A percentile compares a stretch with the other conserved stretches of the same genome.
Evolutionary conservation across 345 rosid genomes (phyloP).

Genomic region (Populus ilicifolia): DNA sequence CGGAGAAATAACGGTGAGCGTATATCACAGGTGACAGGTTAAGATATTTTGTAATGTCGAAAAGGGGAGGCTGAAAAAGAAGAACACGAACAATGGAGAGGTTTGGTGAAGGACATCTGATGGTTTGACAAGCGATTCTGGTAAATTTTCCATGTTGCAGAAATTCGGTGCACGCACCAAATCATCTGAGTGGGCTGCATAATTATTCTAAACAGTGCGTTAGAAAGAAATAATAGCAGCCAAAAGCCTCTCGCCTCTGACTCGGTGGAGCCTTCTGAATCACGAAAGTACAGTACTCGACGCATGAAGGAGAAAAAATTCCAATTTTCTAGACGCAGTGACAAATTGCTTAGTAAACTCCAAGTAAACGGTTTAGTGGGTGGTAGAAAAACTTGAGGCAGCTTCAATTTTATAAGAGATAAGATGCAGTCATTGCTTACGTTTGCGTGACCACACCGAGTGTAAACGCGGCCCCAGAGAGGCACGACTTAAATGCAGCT

Average conservation of each 20-base stretch:
- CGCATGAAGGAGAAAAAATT: not conserved
- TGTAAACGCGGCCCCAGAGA: not conserved
- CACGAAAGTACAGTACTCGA: not conserved
- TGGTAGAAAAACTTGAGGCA: not conserved
- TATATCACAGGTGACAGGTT: too few relatives aligned
- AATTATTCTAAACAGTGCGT: not conserved
- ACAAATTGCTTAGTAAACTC: constrained; percentile 1
- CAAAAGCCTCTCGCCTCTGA: not conserved
- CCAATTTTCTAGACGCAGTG: not conserved
- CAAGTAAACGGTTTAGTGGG: constrained; percentile 17
- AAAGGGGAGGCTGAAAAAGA: too few relatives aligned
- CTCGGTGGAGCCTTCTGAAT: not conserved
- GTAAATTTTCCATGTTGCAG: not conserved
- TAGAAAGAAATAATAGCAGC: not conserved
- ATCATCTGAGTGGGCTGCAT: not conserved
- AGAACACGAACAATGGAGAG: not conserved
- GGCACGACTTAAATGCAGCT: not conserved
- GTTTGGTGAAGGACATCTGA: not conserved
- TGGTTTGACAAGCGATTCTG: not conserved
- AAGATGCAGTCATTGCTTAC: constrained; percentile 18
- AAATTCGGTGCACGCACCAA: not conserved
- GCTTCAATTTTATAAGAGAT: not conserved
- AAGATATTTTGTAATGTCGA: too few relatives aligned
- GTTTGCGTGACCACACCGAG: not conserved
- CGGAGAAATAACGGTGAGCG: not conserved